These are phyloP conservation scores for Cercospora berteroae DNA, from an alignment of 2,329 filamentous ascomycete genomes.

Conservation along the genomic window DNA sequence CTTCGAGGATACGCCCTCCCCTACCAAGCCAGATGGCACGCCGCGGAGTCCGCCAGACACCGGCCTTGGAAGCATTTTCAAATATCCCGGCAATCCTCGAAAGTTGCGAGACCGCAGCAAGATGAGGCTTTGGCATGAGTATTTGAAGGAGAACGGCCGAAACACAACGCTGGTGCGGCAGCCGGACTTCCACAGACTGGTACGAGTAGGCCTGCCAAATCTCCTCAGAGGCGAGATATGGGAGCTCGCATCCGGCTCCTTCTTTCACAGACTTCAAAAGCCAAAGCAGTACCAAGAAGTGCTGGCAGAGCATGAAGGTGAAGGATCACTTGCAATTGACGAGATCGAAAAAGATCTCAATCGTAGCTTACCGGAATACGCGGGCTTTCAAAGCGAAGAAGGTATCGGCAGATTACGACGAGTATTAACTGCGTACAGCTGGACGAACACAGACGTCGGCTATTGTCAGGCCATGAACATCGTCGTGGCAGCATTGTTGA, in stretches of 20 bases:
- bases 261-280: slow-evolving; percentile 82
- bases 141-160: slow-evolving; percentile 85
- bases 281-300: slow-evolving; percentile 83
- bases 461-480: slow-evolving; percentile 99
- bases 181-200: slow-evolving; percentile 95
- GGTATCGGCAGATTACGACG: slow-evolving; percentile 86
- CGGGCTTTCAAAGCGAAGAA: slow-evolving; percentile 93
- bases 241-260: slow-evolving; percentile 89
- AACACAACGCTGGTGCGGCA: slow-evolving; percentile 91
- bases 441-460: slow-evolving; percentile 91
- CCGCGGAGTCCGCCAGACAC: slow-evolving; percentile 69
- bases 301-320: slow-evolving; percentile 75
- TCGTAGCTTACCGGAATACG: slow-evolving; percentile 92
- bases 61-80: slow-evolving; percentile 86
- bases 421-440: slow-evolving; percentile 95
- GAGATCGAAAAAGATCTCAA: slow-evolving; percentile 99
- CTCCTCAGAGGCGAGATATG: slow-evolving; percentile 89
- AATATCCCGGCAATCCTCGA: slow-evolving; percentile 90
- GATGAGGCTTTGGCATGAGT: slow-evolving; percentile 96
- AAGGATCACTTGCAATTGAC: slow-evolving; percentile 91
- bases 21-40: slow-evolving; percentile 46
- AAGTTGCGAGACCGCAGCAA: slow-evolving; percentile 94
- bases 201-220: slow-evolving; percentile 91
- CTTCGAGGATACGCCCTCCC: slow-evolving; percentile 45
- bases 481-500: slow-evolving; percentile 92